Evolutionary conservation across 768 basidiomycete species (phyloP).

Genomic region (Trametes sanguinea): DNA sequence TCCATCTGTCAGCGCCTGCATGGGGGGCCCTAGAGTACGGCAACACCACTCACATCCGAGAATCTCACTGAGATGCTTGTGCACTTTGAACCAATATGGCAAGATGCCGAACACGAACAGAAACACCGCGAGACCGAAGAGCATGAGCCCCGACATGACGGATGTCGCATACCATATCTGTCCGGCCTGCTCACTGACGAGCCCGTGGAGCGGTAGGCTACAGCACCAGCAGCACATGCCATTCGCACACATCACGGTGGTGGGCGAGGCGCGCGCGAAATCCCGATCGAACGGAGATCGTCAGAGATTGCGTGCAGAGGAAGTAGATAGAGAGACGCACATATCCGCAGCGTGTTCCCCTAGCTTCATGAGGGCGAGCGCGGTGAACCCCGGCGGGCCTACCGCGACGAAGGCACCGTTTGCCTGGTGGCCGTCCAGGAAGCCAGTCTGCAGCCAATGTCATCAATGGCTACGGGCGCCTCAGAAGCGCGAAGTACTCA

Average conservation of each 20-base stretch:
- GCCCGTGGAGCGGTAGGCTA: slow-evolving; percentile 38
- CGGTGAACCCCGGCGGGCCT: slow-evolving; percentile 53
- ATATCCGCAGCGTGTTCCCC: slow-evolving; percentile 41
- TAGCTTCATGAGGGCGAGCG: slow-evolving; percentile 47
- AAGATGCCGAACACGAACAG: slow-evolving; percentile 47
- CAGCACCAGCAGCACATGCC: not conserved
- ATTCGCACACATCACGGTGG: not conserved
- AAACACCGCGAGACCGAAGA: slow-evolving; percentile 50
- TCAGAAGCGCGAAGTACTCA: slow-evolving; percentile 22
- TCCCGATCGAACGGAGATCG: slow-evolving; percentile 11
- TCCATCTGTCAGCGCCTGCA: slow-evolving; percentile 6
- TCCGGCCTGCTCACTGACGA: slow-evolving; percentile 42
- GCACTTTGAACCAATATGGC: slow-evolving; percentile 52
- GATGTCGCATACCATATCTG: slow-evolving; percentile 48
- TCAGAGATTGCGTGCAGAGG: slow-evolving; percentile 1
- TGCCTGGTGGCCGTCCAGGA: slow-evolving; percentile 49
- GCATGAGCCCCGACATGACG: slow-evolving; percentile 41
- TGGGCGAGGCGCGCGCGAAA: slow-evolving; percentile 2
- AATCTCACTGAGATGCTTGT: slow-evolving; percentile 48
- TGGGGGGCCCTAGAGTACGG: not conserved
- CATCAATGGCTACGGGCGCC: not conserved
- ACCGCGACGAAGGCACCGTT: slow-evolving; percentile 51
- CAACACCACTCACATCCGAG: slow-evolving; percentile 41
- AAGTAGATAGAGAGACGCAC: slow-evolving; percentile 28
- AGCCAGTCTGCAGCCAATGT: slow-evolving; percentile 40